Evolutionary conservation across 2,329 filamentous ascomycete genomes (phyloP).

Genomic region (Cladosporium sp.): DNA sequence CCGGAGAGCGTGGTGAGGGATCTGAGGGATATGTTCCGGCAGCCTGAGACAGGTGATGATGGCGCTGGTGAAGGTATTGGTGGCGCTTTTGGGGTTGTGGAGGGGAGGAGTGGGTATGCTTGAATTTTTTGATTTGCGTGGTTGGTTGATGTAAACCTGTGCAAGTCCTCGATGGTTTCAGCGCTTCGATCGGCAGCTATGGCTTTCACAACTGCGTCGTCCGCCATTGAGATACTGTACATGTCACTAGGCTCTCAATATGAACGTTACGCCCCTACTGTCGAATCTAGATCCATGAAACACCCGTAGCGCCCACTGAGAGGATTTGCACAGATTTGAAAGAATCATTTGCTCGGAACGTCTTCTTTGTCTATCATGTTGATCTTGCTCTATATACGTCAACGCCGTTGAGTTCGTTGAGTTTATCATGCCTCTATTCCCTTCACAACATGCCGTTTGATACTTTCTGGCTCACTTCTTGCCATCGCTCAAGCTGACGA

Average conservation of each 20-base stretch:
- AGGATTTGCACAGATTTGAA: too few relatives aligned
- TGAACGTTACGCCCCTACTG: too few relatives aligned
- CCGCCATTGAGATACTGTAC: too few relatives aligned
- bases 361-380: background rate
- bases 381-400: background rate
- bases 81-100: slow-evolving; percentile 5
- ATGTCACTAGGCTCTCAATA: too few relatives aligned
- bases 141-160: background rate
- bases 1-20: slow-evolving; percentile 6
- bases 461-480: slow-evolving; percentile 38
- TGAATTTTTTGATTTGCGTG: background rate
- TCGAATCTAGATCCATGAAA: too few relatives aligned
- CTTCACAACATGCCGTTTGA: background rate
- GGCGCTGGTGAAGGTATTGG: slow-evolving; percentile 1
- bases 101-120: background rate
- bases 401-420: background rate
- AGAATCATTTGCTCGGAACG: too few relatives aligned
- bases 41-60: background rate
- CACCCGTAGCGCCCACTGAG: too few relatives aligned
- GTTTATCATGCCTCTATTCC: background rate
- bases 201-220: too few relatives aligned
- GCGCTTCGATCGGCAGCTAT: too few relatives aligned
- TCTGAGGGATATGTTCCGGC: slow-evolving; percentile 10
- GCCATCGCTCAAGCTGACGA: slow-evolving; percentile 78
- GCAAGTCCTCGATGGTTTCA: too few relatives aligned